Evolutionary conservation across 176 grass and related monocot species (phyloP), one percentile per base, ranked within the genome.

Genomic region (Urochloa ruziziensis): DNA sequence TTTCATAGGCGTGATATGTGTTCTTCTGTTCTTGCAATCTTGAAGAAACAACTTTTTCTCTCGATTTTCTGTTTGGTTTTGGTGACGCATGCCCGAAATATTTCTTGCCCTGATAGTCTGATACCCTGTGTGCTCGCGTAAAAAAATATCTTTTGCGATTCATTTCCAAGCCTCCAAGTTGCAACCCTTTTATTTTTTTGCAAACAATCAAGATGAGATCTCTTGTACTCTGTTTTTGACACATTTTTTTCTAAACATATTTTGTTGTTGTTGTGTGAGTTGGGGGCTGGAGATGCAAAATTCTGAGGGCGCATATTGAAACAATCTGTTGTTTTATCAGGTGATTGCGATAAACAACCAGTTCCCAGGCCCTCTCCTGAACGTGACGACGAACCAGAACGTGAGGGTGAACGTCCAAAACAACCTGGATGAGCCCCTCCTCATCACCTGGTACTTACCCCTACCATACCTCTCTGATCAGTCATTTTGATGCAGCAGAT

Each of bases 351-450:
- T 97, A 62, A 92, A 94, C 79, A 89, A 90, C 49, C 84, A 89
- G 30, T 89, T 94, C 83, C 92, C 95, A 39, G 95, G 95, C 1
- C 95, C 95, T 17, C 75, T 91, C 6, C 70, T 97, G 80, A 97
- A 93, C 70, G 82, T 90, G 13, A 94, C 90, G 75, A 97, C 95
- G 47, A 97, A 97, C 82, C 89, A 87, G 81, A 91, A 89, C 79
- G 88, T 88, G 51, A 88, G 82, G 65, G 88, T 97, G 56, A 97
- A 94, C 78, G 86, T 97, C 52, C 89, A 91, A 62, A 97, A 97
- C 85, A 90, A 88, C 84, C 86, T 97, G 59, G 90, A 97, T 19
- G 95, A 97, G 78, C 95, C 88, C 27, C 83, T 94, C 51, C 91
- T 97, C 4, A 76, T 97, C 71, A 97, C 95, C 29, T 97, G 95